Percentiles rank a stretch among this genome's conserved stretches.
Evolutionary conservation across 257 asterid species (phyloP).

Genomic region (Primulina eburnea): DNA sequence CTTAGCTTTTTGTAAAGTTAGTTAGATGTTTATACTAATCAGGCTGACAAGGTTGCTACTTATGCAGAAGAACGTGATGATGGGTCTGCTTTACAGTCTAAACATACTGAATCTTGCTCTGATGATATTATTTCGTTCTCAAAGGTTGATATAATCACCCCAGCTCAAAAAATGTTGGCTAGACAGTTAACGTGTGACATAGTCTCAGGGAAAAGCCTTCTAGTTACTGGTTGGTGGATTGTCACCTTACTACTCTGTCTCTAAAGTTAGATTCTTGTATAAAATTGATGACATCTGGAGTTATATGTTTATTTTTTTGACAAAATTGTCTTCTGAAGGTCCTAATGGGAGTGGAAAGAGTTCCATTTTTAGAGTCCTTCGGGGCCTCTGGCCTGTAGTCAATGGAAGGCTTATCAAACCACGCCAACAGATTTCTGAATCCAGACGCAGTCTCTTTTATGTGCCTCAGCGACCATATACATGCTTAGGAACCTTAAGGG

Average conservation of each 20-base stretch:
- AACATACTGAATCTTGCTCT: constrained; percentile 34
- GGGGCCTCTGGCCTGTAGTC: constrained; percentile 96
- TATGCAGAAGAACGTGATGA: constrained; percentile 45
- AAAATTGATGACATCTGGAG: constrained; percentile 6
- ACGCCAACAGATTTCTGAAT: constrained; percentile 42
- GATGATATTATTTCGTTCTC: constrained; percentile 77
- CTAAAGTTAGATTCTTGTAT: constrained; percentile 3
- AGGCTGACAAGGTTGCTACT: constrained; percentile 31
- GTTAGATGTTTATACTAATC: neutral
- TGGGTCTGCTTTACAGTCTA: constrained; percentile 34
- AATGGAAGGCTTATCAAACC: constrained; percentile 78
- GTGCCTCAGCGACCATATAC: constrained; percentile 98
- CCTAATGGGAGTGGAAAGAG: constrained; percentile 99
- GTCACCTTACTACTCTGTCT: constrained; percentile 16
- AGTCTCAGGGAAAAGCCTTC: constrained; percentile 84
- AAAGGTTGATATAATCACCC: constrained; percentile 82
- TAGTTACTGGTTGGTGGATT: constrained; percentile 84
- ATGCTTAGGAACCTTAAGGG: constrained; percentile 97
- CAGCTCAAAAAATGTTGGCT: constrained; percentile 83
- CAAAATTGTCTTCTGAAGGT: constrained; percentile 44
- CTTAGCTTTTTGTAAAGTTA: constrained; percentile 8
- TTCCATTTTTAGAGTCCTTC: constrained; percentile 91
- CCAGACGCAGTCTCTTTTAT: constrained; percentile 62
- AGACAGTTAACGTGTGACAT: constrained; percentile 72
- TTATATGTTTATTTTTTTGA: constrained; percentile 5